phyloP scores from a whole-genome alignment of 73 alveolate genomes.

The Paramecium tetraurelia region DNA sequence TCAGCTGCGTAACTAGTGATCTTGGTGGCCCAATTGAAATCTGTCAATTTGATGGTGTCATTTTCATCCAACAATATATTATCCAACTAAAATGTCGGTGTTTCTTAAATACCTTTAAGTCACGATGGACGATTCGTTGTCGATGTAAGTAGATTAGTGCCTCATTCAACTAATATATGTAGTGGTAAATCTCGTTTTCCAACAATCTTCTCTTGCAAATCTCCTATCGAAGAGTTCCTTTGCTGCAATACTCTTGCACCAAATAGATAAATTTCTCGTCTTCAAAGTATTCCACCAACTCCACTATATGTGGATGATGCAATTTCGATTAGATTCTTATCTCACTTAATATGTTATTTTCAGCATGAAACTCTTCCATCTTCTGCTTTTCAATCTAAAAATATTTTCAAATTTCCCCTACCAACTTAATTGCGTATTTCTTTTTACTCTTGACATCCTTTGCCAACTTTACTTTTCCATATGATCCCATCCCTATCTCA shows the following conservation, averaged over 20 bases:
- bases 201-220: neutral
- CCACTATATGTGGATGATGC: constrained; percentile 6
- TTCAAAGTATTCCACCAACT: constrained; percentile 25
- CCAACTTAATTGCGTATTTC: neutral
- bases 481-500: constrained; percentile 11
- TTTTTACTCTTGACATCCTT: neutral
- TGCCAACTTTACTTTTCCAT: neutral
- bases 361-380: constrained; percentile 28
- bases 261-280: neutral
- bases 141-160: neutral
- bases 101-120: neutral
- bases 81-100: neutral
- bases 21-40: constrained; percentile 1
- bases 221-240: neutral
- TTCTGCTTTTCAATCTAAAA: neutral
- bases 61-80: neutral
- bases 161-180: neutral
- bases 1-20: neutral
- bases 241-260: constrained; percentile 8
- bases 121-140: neutral
- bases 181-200: neutral
- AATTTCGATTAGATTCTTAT: neutral
- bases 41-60: neutral
- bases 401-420: neutral
- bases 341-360: neutral